Evolutionary conservation across 2,329 filamentous ascomycete species (phyloP).

Genomic region (Colletotrichum karsti): DNA sequence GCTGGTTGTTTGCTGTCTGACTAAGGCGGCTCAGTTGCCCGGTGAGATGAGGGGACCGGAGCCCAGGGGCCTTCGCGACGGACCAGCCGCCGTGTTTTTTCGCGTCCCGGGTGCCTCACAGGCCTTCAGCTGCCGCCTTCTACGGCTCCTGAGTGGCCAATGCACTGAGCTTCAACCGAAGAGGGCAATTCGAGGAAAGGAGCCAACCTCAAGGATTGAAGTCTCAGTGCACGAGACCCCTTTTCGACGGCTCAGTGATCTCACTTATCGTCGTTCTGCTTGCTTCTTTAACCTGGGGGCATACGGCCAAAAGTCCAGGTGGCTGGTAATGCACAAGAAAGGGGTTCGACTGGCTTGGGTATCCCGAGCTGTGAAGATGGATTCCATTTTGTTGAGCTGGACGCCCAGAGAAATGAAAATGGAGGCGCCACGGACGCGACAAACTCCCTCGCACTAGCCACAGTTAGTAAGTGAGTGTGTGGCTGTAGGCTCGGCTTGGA

Average conservation of each 20-base stretch:
- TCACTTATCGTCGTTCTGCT: background rate
- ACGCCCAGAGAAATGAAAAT: no score
- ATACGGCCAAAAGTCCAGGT: background rate
- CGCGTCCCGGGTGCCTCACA: slow-evolving; percentile 1
- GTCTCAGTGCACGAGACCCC: background rate
- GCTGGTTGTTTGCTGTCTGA: slow-evolving; percentile 11
- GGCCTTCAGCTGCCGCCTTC: background rate
- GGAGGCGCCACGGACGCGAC: no score
- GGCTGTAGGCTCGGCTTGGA: rapidly evolving
- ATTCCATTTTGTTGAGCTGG: no score
- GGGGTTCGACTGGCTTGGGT: background rate
- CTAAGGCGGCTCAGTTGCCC: slow-evolving; percentile 23
- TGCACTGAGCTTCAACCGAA: background rate
- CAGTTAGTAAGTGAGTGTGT: no score
- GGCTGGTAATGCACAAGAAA: slow-evolving; percentile 1
- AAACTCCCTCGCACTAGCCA: no score
- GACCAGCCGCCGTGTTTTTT: slow-evolving; percentile 22
- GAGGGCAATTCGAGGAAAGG: background rate
- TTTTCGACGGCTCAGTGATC: background rate
- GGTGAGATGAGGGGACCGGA: slow-evolving; percentile 2
- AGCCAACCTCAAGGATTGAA: background rate
- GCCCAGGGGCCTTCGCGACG: background rate
- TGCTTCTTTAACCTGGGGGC: background rate
- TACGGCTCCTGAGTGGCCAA: slow-evolving; percentile 2
- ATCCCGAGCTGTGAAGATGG: no score